Evolutionary conservation across 306 rosid genomes (phyloP).

Genomic region (Benincasa hispida): DNA sequence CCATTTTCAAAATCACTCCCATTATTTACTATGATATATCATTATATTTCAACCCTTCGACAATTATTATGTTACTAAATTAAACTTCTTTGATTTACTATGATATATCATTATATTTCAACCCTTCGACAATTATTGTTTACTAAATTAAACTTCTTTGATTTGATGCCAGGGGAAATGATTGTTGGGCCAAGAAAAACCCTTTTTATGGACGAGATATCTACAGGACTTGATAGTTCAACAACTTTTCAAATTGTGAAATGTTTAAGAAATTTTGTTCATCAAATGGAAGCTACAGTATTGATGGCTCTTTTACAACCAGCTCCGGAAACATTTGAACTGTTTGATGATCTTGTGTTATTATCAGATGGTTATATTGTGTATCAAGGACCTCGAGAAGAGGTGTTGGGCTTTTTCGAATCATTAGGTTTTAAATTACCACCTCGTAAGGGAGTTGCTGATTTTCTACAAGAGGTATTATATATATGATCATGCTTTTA

Average conservation of each 20-base stretch:
- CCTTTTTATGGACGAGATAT: constrained; percentile 83
- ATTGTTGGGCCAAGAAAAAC: constrained; percentile 81
- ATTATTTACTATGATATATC: too few relatives aligned
- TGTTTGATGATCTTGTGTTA: constrained; percentile 72
- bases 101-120: background rate
- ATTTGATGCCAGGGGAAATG: constrained; percentile 57
- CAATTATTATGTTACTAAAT: background rate
- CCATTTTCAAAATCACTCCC: too few relatives aligned
- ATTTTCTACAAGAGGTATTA: constrained; percentile 86
- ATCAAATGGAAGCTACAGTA: constrained; percentile 72
- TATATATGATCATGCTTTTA: background rate
- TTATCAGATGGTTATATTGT: constrained; percentile 61
- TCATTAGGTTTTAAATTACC: constrained; percentile 64
- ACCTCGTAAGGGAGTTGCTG: constrained; percentile 74
- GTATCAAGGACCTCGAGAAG: constrained; percentile 69
- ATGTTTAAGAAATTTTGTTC: constrained; percentile 67
- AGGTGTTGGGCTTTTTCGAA: constrained; percentile 61
- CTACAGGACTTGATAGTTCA: constrained; percentile 89
- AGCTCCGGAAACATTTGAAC: constrained; percentile 83
- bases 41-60: background rate
- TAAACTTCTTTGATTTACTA: background rate
- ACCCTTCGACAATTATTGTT: background rate
- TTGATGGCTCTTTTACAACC: constrained; percentile 89
- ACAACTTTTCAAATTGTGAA: constrained; percentile 79
- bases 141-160: background rate